These are phyloP conservation scores for Lichina pygmaea DNA, from an alignment of 495 filamentous ascomycete species.

Conservation along the genomic window DNA sequence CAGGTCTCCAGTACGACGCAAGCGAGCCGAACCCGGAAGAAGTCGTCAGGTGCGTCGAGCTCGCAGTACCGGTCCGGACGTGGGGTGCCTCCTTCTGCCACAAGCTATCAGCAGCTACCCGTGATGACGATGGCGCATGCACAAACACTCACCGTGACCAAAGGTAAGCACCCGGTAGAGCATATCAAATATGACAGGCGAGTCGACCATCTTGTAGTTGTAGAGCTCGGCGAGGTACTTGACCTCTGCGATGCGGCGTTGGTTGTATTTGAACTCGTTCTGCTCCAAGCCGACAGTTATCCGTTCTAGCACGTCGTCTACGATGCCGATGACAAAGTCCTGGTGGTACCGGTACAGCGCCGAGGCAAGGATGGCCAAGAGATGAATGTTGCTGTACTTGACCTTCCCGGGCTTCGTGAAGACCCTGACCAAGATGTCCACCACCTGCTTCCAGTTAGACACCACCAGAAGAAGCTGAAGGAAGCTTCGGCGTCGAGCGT, in stretches of 20 bases:
- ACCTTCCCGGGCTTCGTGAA: conserved; percentile 92
- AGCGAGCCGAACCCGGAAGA: conserved; percentile 76
- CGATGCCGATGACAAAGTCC: conserved; percentile 61
- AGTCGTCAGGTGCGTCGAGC: conserved; percentile 80
- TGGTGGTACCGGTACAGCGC: conserved; percentile 77
- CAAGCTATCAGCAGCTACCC: background rate
- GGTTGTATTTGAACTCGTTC: conserved; percentile 95
- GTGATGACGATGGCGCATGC: background rate
- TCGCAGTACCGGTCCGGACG: conserved; percentile 43
- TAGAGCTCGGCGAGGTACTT: conserved; percentile 96
- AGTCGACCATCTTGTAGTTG: conserved; percentile 93
- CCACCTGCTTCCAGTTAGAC: conserved; percentile 24
- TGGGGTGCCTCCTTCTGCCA: conserved; percentile 44
- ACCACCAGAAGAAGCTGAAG: background rate
- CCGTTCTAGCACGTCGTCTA: conserved; percentile 75
- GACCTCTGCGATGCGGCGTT: conserved; percentile 81
- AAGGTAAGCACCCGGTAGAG: conserved; percentile 86
- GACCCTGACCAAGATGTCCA: conserved; percentile 61
- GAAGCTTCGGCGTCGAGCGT: background rate
- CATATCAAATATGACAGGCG: conserved; percentile 81
- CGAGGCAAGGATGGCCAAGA: conserved; percentile 74
- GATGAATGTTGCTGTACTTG: conserved; percentile 90
- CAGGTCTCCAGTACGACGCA: conserved; percentile 83
- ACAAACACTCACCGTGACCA: conserved; percentile 37
- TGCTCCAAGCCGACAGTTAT: conserved; percentile 73